Percentiles rank a stretch among this genome's conserved stretches.
Conservation (phyloP, 768 basidiomycete species). For the Boletus tomentosulus region DNA sequence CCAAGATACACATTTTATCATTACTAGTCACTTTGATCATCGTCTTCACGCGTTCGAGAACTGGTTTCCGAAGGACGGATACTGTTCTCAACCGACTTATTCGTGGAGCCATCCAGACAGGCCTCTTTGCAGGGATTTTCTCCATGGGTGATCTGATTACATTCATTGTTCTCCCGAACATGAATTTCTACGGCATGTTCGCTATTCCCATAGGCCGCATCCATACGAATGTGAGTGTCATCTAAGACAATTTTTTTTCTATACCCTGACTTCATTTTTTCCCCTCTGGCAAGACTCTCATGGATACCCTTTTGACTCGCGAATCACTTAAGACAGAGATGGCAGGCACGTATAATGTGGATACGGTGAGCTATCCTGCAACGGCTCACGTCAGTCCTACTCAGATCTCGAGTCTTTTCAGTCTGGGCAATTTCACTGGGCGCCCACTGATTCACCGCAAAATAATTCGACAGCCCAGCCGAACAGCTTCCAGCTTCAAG, state of each 20-base stretch:
- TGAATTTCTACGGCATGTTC: constrained; percentile 37
- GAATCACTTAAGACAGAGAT: constrained; percentile 1
- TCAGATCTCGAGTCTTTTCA: not conserved
- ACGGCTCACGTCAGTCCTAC: not conserved
- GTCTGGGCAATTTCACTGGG: constrained; percentile 1
- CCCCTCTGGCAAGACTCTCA: not conserved
- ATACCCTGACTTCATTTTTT: not conserved
- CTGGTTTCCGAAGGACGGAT: constrained; percentile 50
- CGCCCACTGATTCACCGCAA: not conserved
- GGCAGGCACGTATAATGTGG: constrained; percentile 21
- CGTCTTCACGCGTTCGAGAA: constrained; percentile 40
- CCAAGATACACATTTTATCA: no score
- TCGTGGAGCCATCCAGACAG: constrained; percentile 52
- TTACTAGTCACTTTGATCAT: not conserved
- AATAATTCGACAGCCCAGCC: not conserved
- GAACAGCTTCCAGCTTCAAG: not conserved
- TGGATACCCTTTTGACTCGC: constrained; percentile 13
- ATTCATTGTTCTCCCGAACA: constrained; percentile 24
- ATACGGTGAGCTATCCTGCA: constrained; percentile 7
- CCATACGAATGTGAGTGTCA: constrained; percentile 40
- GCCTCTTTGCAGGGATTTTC: constrained; percentile 48
- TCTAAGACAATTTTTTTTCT: not conserved
- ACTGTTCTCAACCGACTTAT: constrained; percentile 51
- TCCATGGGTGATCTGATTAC: constrained; percentile 47
- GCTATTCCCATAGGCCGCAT: constrained; percentile 40